These are phyloP conservation scores for Pythium brachiatum DNA, from an alignment of 352 stramenopile species.

Conservation along the genomic window DNA sequence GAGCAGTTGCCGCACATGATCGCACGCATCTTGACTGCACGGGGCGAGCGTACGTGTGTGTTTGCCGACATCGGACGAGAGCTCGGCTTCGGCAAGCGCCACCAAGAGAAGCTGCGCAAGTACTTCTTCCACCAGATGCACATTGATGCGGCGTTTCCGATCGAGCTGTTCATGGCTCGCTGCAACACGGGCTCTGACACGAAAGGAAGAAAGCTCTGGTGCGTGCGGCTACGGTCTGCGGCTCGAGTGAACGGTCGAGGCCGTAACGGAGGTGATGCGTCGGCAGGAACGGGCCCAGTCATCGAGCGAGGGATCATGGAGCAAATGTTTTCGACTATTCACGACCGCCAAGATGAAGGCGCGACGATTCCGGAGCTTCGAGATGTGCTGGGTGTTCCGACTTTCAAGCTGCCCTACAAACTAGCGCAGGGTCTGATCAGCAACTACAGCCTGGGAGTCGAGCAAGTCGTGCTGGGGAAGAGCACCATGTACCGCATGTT, in stretches of 20 bases:
- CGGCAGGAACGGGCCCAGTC: conserved; percentile 30
- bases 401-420: conserved; percentile 84
- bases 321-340: conserved; percentile 66
- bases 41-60: conserved; percentile 67
- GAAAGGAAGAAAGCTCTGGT: conserved; percentile 78
- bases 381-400: conserved; percentile 73
- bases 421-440: conserved; percentile 73
- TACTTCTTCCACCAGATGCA: conserved; percentile 81
- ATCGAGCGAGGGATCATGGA: conserved; percentile 80
- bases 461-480: conserved; percentile 75
- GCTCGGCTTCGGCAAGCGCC: conserved; percentile 68
- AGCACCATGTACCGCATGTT: conserved; percentile 87
- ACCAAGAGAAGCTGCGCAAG: conserved; percentile 80
- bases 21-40: conserved; percentile 56
- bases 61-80: conserved; percentile 86
- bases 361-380: conserved; percentile 78
- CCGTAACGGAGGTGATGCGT: background rate
- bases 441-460: conserved; percentile 76
- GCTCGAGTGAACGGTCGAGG: conserved; percentile 4
- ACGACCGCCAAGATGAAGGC: conserved; percentile 43
- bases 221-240: conserved; percentile 46
- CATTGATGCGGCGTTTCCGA: conserved; percentile 46
- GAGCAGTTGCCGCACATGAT: conserved; percentile 57
- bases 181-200: conserved; percentile 64
- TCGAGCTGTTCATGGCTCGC: conserved; percentile 80